Base-by-base conservation (phyloP, 2,329 filamentous ascomycete genomes). In the Tolypocladium cylindrosporum region DNA sequence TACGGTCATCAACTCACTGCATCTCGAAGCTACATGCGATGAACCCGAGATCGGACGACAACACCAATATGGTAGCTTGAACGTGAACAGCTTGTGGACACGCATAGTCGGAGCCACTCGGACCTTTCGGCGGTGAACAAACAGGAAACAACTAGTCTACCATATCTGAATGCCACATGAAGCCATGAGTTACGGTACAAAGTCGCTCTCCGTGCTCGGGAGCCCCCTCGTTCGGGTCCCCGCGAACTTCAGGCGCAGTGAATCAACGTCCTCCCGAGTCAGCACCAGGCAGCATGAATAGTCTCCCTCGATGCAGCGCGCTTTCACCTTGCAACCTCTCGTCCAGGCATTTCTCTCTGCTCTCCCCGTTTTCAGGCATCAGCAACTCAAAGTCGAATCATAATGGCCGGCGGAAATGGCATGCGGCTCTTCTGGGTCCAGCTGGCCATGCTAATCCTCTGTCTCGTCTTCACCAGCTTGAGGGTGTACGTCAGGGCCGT, bases 401-500 rank as follows among this genome's bases (percentile, higher is more conserved):
- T 77, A 78, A 24, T 78, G 69, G 51, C 54, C n/a, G 40, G 37
- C n/a, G 27, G 24, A 10, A 34, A 37, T 27, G 64, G 62, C 19
- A 61, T 60, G 59, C 56, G 57, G 39, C 55, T 65, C 14, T 65
- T 64, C 41, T 59, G 56, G 42, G 62, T 66, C 5, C 63, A 66
- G 58, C 57, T 65, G 19, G 45, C 55, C 1, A 73, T 75, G 57
- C 64, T 76, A 13, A 56, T 65, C 9, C 31, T 74, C 21, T 67
- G 73, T 13, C 68, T 76, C 56, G 60, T 72, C 42, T 62, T 79
- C 42, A 74, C 79, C 19, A 72, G 72, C 52, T 36, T 59, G 36
- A 36, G 58, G 9, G n/a, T 57, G 2, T 59, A 59, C 13, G 58
- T 57, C 42, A 27, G 53, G 31, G 55, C 52, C 24, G 11, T 27